Percentiles rank a stretch among this genome's conserved stretches.
Conservation (phyloP, 108 stramenopile genomes). For the Cyclotella baltica region DNA sequence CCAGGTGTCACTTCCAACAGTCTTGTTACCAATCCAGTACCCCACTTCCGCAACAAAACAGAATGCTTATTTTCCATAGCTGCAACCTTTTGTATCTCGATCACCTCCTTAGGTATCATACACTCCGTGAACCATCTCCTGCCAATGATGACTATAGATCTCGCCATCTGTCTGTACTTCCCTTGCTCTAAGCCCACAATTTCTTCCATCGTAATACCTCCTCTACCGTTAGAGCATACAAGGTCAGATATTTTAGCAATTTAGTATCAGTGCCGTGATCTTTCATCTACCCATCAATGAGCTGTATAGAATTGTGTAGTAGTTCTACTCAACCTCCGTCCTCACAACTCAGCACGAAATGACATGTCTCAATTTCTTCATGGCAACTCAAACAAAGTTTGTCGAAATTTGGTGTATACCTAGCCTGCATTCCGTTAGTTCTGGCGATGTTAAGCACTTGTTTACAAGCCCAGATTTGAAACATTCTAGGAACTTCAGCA, state of each 20-base stretch:
- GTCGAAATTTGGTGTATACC: background rate
- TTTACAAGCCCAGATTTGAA: slow-evolving; percentile 17
- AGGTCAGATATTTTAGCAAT: background rate
- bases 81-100: too few relatives aligned
- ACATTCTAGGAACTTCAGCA: background rate
- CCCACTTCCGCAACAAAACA: too few relatives aligned
- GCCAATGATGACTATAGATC: background rate
- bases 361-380: background rate
- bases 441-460: slow-evolving; percentile 1
- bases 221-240: slow-evolving; percentile 2
- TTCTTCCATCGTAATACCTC: background rate
- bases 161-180: background rate
- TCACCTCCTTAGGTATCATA: background rate
- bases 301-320: background rate
- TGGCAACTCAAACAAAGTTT: background rate
- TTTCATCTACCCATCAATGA: slow-evolving; percentile 6
- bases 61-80: too few relatives aligned
- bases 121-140: slow-evolving; percentile 3
- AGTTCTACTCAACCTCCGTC: background rate
- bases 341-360: slow-evolving; percentile 1
- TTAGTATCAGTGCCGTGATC: background rate
- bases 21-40: too few relatives aligned
- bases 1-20: too few relatives aligned
- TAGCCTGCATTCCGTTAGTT: slow-evolving; percentile 1
- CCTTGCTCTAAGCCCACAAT: background rate